Base-by-base conservation (phyloP, 1,284 basidiomycete genomes). In the Rhodotorula sp. region DNA sequence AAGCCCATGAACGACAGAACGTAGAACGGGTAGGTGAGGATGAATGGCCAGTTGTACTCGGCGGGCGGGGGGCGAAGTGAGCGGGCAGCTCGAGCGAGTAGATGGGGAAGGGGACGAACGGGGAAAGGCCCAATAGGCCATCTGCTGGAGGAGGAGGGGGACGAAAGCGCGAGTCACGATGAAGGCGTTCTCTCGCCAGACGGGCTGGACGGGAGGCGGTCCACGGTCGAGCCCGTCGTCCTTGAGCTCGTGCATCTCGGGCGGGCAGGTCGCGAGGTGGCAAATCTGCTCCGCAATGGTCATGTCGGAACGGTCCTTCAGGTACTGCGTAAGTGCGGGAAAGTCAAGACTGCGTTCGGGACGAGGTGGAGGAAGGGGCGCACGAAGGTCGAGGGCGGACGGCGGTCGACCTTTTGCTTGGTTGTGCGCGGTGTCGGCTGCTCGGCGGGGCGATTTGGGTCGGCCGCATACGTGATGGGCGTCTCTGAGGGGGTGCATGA, bases 221-320 rank as follows among this genome's bases (percentile, higher is more conserved):
- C 72, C 72, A 9, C 72, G 72, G 34, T 73, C 72, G n/a, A 73
- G 32, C 22, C 54, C 53, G 29, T 70, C 69, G 48, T 59, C 59
- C 56, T 68, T 66, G 27, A 73, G 36, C 41, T 70, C 61, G 60
- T 73, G 72, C 65, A 73, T 62, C 55, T 37, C 48, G 0, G 67
- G 36, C 8, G 71, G 71, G 41, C 66, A 69, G 12, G 66, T 69
- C 15, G 71, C 71, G 46, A 69, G 60, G 54, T 72, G 37, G 56
- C 71, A 72, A 7, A 72, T 41, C 36, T 56, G 54, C 17, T 72
- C 71, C 27, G 71, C 66, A 34, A 54, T 34, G 7, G 60, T 63
- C 67, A 69, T 68, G 25, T 72, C 57, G 10, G 64, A 64, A 32
- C 34, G 54, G 12, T 53, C 46, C 50, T 68, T 68, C 51, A 67